Base-by-base conservation (phyloP, 345 rosid genomes). In the Gossypium rotundifolium region DNA sequence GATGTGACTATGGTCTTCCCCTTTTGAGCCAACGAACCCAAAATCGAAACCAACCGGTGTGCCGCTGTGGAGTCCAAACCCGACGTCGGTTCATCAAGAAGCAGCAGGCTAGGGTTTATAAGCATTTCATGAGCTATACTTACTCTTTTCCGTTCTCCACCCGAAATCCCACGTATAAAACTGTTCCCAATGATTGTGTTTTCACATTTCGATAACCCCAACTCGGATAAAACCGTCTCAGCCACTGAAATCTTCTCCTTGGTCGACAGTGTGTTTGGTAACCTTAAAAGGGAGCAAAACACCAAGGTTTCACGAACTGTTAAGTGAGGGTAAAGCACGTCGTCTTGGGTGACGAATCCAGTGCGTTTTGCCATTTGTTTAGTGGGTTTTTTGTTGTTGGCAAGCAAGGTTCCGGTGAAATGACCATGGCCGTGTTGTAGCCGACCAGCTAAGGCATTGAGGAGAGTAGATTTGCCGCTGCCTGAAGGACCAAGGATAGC, bases 401-500 rank as follows among this genome's bases (percentile, higher is more conserved):
- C 85, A 9, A 92, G 88, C 40, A 94, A 82, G 7, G 91, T 85
- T 33, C 98, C 97, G 2, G 91, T 75, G 79, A 88, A 82, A 1
- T 57, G 20, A 22, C 81, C 79, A 23, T 79, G 63, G 2, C 89
- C 88, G 22, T 83, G 51, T 44, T 83, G 89, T 70, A 88, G 88
- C 65, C 98, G 84, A 29, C 98, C 98, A 0, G 94, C 87, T 0
- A 94, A 74, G 2, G 91, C 93, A 82, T 89, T 91, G 1, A 94
- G 85, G 27, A 94, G 81, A 52, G 97, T 89, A 2, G 98, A 94
- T 77, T 94, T 94, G 0, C 98, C 98, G 51, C 98, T 86, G 23
- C 98, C 98, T 0, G 98, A 94, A 1, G 98, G 98, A 6, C 98
- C 98, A 4, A 94, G 90, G 74, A 94, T 71, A 58, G 98, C 97